These are phyloP conservation scores for Moringa oleifera DNA, from an alignment of 345 rosid species.

Conservation along the genomic window DNA sequence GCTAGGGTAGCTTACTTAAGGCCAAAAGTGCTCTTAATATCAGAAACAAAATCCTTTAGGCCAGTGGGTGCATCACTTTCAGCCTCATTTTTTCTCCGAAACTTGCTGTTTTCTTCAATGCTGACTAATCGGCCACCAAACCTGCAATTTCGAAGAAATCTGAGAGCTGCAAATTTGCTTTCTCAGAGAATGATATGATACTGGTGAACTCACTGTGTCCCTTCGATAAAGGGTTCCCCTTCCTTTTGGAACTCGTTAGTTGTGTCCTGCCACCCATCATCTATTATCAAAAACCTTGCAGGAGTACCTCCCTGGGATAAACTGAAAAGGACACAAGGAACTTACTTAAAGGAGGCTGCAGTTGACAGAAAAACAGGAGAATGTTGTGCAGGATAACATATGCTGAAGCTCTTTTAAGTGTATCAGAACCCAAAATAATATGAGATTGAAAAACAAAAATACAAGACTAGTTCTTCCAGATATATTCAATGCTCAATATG, in stretches of 20 bases:
- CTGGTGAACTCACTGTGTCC: slow-evolving; percentile 38
- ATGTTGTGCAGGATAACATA: no score
- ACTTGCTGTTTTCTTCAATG: slow-evolving; percentile 43
- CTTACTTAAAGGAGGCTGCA: no score
- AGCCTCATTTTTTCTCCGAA: slow-evolving; percentile 25
- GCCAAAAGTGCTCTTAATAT: slow-evolving; percentile 35
- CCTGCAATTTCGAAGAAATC: slow-evolving; percentile 25
- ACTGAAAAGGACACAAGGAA: slow-evolving; percentile 19
- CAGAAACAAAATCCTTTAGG: slow-evolving; percentile 47
- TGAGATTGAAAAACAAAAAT: no score
- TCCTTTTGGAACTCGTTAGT: slow-evolving; percentile 45
- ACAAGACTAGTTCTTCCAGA: no score
- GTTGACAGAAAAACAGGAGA: no score
- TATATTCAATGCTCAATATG: no score
- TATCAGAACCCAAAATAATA: no score
- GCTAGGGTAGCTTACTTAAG: slow-evolving; percentile 30
- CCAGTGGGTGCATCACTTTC: slow-evolving; percentile 22
- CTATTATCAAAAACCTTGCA: slow-evolving; percentile 48
- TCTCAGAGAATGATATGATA: neutral
- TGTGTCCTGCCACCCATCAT: slow-evolving; percentile 63
- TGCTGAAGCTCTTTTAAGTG: no score
- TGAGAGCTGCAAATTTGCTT: slow-evolving; percentile 2
- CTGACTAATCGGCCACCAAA: slow-evolving; percentile 51
- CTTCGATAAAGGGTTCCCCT: slow-evolving; percentile 48
- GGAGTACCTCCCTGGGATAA: slow-evolving; percentile 56